These are phyloP conservation scores for Ceratocystiopsis minuta DNA, from an alignment of 2,329 filamentous ascomycete species.

Conservation along the genomic window DNA sequence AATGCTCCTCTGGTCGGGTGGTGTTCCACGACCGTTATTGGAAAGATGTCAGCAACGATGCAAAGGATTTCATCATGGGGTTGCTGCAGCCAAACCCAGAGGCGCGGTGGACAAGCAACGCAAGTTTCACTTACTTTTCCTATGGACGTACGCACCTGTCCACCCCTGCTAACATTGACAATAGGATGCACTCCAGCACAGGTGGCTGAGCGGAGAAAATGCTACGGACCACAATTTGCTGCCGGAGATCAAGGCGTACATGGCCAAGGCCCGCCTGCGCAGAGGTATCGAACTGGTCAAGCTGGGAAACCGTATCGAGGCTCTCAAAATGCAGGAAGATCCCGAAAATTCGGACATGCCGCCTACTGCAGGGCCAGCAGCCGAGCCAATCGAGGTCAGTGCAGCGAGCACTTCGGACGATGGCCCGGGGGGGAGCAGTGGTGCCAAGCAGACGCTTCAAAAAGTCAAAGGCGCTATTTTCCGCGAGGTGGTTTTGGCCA, in stretches of 20 bases:
- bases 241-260: constrained; percentile 89
- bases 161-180: not conserved
- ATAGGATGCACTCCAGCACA: constrained; percentile 60
- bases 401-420: not conserved
- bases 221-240: constrained; percentile 93
- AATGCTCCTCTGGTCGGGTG: constrained; percentile 68
- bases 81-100: constrained; percentile 65
- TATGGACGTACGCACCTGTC: not conserved
- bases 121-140: constrained; percentile 20
- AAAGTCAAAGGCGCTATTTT: constrained; percentile 58
- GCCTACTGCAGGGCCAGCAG: constrained; percentile 40
- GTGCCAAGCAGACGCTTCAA: constrained; percentile 24
- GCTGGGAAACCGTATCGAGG: constrained; percentile 85
- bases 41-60: constrained; percentile 90
- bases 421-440: constrained; percentile 12
- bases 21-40: constrained; percentile 97
- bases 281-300: constrained; percentile 94
- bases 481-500: constrained; percentile 83
- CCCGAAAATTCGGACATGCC: constrained; percentile 57
- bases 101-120: constrained; percentile 60
- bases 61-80: constrained; percentile 79
- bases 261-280: constrained; percentile 76
- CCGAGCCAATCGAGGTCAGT: not conserved
- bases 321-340: constrained; percentile 81
- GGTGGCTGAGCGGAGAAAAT: constrained; percentile 79